Evolutionary conservation across 2,329 filamentous ascomycete species (phyloP).

Genomic region (Fusarium pilosicola): DNA sequence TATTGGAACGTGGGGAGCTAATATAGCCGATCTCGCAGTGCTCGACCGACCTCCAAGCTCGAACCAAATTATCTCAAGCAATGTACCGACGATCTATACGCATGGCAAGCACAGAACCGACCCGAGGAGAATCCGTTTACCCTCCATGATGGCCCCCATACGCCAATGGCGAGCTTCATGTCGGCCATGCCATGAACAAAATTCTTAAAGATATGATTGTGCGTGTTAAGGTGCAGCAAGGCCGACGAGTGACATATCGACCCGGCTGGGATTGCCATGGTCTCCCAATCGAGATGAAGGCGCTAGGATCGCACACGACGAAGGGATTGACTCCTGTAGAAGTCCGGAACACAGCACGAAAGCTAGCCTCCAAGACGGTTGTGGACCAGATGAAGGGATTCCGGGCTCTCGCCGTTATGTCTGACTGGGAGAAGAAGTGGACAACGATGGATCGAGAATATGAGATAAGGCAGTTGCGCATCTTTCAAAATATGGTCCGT

Average conservation of each 20-base stretch:
- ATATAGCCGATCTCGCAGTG: constrained; percentile 50
- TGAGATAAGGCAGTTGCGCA: constrained; percentile 77
- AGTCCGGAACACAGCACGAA: constrained; percentile 71
- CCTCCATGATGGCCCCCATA: constrained; percentile 97
- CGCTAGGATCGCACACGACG: constrained; percentile 68
- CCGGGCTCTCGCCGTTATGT: constrained; percentile 79
- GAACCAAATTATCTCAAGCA: constrained; percentile 71
- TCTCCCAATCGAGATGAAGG: constrained; percentile 96
- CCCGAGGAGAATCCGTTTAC: constrained; percentile 73
- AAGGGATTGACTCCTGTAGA: constrained; percentile 62
- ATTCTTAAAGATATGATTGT: constrained; percentile 94
- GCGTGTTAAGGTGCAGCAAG: constrained; percentile 81
- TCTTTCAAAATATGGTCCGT: constrained; percentile 80
- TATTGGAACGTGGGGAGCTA: constrained; percentile 19
- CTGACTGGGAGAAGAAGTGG: constrained; percentile 81
- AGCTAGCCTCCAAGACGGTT: constrained; percentile 75
- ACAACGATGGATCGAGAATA: constrained; percentile 81
- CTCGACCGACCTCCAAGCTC: constrained; percentile 61
- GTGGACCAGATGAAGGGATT: constrained; percentile 79
- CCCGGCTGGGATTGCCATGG: constrained; percentile 99
- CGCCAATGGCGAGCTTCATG: constrained; percentile 90
- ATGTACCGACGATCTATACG: constrained; percentile 89
- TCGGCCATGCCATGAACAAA: constrained; percentile 97
- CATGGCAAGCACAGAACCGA: constrained; percentile 77
- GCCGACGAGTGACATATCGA: constrained; percentile 76